Conservation (phyloP, 768 basidiomycete genomes). For the Scleroderma bovista region DNA sequence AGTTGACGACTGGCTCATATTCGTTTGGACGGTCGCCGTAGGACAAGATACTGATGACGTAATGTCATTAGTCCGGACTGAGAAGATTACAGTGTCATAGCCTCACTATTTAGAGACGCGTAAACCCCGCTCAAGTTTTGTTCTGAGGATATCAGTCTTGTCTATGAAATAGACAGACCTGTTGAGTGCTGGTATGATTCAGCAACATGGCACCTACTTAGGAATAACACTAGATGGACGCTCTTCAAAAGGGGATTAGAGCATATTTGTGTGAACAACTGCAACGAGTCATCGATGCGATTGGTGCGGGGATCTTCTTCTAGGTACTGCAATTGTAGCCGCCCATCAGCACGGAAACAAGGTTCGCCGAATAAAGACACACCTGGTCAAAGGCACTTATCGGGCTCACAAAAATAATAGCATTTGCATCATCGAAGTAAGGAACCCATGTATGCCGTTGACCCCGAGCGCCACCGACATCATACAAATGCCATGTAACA, state of each 20-base stretch:
- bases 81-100: constrained; percentile 5
- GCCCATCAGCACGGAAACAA: constrained; percentile 2
- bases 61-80: background rate
- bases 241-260: constrained; percentile 75
- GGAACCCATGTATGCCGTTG: constrained; percentile 79
- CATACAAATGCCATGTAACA: constrained; percentile 70
- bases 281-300: constrained; percentile 83
- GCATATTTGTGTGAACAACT: constrained; percentile 81
- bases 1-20: constrained; percentile 75
- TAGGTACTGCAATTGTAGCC: constrained; percentile 50
- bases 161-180: constrained; percentile 39
- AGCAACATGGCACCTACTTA: constrained; percentile 36
- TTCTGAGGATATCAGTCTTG: constrained; percentile 71
- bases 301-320: constrained; percentile 85
- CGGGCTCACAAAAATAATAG: constrained; percentile 76
- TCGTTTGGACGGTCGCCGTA: constrained; percentile 78
- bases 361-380: constrained; percentile 2
- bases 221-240: constrained; percentile 54
- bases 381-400: constrained; percentile 79
- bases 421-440: constrained; percentile 59
- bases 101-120: constrained; percentile 76
- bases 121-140: constrained; percentile 66
- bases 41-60: constrained; percentile 61
- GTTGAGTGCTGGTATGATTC: background rate
- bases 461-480: constrained; percentile 67